Conservation (phyloP, 371 early-diverging fungal species). For the Furculomyces boomerangus region DNA sequence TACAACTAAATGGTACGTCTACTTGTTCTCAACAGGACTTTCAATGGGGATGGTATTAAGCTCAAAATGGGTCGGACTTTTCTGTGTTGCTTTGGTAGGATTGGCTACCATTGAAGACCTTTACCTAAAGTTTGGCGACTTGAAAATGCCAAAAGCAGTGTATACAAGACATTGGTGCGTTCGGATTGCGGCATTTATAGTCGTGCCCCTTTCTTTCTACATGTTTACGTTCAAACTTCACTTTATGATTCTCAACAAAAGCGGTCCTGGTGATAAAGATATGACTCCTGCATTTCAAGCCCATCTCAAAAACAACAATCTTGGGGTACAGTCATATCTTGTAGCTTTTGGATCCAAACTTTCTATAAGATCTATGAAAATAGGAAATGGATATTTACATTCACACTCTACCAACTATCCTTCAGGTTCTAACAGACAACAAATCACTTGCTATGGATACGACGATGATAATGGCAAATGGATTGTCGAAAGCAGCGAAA, state of each 20-base stretch:
- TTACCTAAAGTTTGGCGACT: constrained; percentile 25
- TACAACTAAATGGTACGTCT: constrained; percentile 66
- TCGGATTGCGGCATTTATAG: constrained; percentile 63
- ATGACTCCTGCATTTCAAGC: constrained; percentile 98
- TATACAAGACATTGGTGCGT: constrained; percentile 45
- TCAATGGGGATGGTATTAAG: constrained; percentile 83
- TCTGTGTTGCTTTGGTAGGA: constrained; percentile 92
- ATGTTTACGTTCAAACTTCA: constrained; percentile 72
- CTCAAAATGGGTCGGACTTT: constrained; percentile 99
- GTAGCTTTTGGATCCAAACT: constrained; percentile 85
- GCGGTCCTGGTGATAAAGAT: constrained; percentile 89
- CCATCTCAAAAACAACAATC: constrained; percentile 51
- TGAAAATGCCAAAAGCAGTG: neutral
- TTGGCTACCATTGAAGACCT: constrained; percentile 84
- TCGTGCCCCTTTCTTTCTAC: constrained; percentile 70
- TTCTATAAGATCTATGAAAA: constrained; percentile 68
- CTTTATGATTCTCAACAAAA: constrained; percentile 67
- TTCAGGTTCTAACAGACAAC: constrained; percentile 80
- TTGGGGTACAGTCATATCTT: constrained; percentile 55
- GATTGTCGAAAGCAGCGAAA: constrained; percentile 32
- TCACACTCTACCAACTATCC: constrained; percentile 94
- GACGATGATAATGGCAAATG: constrained; percentile 96
- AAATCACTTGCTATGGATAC: constrained; percentile 94
- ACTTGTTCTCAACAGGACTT: constrained; percentile 73
- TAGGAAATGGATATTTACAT: constrained; percentile 90